Percentiles rank a stretch among this genome's conserved stretches.
These are phyloP conservation scores for Bipolaris bicolor DNA, from an alignment of 2,329 filamentous ascomycete species.

Conservation along the genomic window DNA sequence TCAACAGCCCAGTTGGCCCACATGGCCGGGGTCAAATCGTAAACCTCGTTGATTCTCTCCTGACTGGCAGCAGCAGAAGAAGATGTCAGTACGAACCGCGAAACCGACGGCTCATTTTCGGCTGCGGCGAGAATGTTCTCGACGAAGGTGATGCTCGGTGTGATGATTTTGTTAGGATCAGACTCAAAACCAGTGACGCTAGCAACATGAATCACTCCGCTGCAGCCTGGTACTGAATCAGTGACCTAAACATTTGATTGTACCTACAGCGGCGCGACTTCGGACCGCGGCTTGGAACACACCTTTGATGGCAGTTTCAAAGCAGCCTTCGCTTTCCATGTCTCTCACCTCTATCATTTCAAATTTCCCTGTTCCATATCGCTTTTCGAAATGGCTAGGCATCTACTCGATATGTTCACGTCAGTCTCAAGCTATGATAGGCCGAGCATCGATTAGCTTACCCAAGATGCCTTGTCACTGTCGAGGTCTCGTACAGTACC, in stretches of 20 bases:
- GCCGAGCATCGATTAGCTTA: background rate
- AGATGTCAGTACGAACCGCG: constrained; percentile 50
- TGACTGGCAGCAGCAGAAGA: constrained; percentile 43
- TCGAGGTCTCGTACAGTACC: constrained; percentile 44
- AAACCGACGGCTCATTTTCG: constrained; percentile 2
- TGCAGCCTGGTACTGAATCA: constrained; percentile 20
- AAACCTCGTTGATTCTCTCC: constrained; percentile 35
- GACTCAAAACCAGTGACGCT: constrained; percentile 45
- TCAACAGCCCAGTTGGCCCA: constrained; percentile 8
- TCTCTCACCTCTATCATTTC: constrained; percentile 12
- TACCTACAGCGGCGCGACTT: constrained; percentile 36
- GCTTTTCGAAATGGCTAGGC: constrained; percentile 2
- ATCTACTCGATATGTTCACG: background rate
- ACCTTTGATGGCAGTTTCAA: constrained; percentile 51
- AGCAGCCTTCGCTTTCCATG: constrained; percentile 46
- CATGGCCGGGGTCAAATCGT: constrained; percentile 12
- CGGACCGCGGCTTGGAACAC: constrained; percentile 40
- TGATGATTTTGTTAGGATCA: constrained; percentile 53
- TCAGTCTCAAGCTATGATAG: background rate
- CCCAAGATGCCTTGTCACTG: constrained; percentile 1
- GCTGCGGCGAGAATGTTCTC: constrained; percentile 40
- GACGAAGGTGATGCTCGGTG: constrained; percentile 44
- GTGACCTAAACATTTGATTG: background rate
- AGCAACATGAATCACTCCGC: constrained; percentile 49
- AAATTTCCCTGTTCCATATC: constrained; percentile 7